Conservation (phyloP, 2,329 filamentous ascomycete genomes). For the Pseudogymnoascus verrucosus region DNA sequence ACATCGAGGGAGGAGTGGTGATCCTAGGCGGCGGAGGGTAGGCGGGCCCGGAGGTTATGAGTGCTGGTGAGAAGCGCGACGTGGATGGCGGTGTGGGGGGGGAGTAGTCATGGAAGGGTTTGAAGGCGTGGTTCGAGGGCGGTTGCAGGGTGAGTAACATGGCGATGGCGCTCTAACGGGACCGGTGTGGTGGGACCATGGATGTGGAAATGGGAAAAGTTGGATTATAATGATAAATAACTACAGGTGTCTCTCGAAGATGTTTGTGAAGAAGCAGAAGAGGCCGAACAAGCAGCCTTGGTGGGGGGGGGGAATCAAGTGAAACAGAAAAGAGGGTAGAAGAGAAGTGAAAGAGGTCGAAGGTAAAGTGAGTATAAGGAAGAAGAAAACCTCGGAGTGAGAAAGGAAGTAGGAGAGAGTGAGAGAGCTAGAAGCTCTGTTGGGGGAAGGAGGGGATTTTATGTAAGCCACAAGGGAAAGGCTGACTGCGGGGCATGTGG, state of each 20-base stretch:
- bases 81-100: constrained; percentile 32
- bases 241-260: constrained; percentile 6
- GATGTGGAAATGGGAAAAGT: constrained; percentile 3
- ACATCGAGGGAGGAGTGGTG: constrained; percentile 52
- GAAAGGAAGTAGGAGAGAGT: constrained; percentile 4
- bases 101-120: constrained; percentile 41
- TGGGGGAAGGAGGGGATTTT: constrained; percentile 1
- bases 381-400: not conserved
- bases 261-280: constrained; percentile 2
- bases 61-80: constrained; percentile 34
- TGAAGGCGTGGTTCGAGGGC: constrained; percentile 38
- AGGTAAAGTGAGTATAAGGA: constrained; percentile 3
- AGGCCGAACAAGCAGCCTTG: constrained; percentile 2
- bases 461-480: constrained; percentile 2
- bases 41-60: constrained; percentile 27
- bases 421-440: constrained; percentile 7
- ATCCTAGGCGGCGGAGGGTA: constrained; percentile 33
- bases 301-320: not conserved
- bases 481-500: constrained; percentile 4
- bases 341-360: constrained; percentile 4
- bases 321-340: constrained; percentile 2
- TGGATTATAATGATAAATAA: constrained; percentile 9
- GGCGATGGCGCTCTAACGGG: constrained; percentile 17
- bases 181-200: constrained; percentile 5
- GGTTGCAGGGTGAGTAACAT: constrained; percentile 47